Evolutionary conservation across 345 rosid species (phyloP).

Genomic region (Carallia pectinifolia): DNA sequence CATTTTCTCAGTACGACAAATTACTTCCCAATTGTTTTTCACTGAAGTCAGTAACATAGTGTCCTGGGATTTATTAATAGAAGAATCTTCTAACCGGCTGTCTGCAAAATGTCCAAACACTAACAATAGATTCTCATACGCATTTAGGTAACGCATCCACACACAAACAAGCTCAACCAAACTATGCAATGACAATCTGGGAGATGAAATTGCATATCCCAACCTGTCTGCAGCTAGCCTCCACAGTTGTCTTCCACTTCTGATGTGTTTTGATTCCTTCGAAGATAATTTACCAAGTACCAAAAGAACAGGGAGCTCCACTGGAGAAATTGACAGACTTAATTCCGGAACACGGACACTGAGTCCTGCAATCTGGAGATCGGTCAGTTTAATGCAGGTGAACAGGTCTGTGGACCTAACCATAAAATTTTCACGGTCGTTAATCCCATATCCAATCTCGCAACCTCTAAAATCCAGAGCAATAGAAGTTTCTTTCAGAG

Average conservation of each 20-base stretch:
- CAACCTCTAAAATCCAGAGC: constrained; percentile 47
- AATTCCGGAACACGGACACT: constrained; percentile 51
- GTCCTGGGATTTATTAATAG: constrained; percentile 44
- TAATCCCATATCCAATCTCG: constrained; percentile 51
- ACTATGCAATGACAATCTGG: constrained; percentile 57
- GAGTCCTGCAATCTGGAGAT: constrained; percentile 52
- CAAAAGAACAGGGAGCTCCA: constrained; percentile 52
- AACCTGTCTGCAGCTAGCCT: constrained; percentile 70
- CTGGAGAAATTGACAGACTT: constrained; percentile 49
- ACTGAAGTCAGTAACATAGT: constrained; percentile 41
- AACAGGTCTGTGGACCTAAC: constrained; percentile 40
- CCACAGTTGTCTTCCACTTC: constrained; percentile 80
- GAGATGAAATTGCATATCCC: constrained; percentile 48
- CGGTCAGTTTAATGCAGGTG: constrained; percentile 37
- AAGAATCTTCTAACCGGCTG: constrained; percentile 38
- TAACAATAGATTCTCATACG: constrained; percentile 58
- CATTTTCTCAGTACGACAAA: constrained; percentile 59
- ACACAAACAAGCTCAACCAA: constrained; percentile 41
- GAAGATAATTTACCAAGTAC: constrained; percentile 45
- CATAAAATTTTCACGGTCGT: constrained; percentile 32
- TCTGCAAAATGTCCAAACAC: constrained; percentile 54
- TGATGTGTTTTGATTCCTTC: constrained; percentile 37
- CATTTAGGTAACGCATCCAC: constrained; percentile 70
- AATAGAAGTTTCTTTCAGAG: constrained; percentile 48
- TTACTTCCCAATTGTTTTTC: constrained; percentile 53